These are phyloP conservation scores for Aspergillus sp. DNA, from an alignment of 2,329 filamentous ascomycete species.

Conservation along the genomic window DNA sequence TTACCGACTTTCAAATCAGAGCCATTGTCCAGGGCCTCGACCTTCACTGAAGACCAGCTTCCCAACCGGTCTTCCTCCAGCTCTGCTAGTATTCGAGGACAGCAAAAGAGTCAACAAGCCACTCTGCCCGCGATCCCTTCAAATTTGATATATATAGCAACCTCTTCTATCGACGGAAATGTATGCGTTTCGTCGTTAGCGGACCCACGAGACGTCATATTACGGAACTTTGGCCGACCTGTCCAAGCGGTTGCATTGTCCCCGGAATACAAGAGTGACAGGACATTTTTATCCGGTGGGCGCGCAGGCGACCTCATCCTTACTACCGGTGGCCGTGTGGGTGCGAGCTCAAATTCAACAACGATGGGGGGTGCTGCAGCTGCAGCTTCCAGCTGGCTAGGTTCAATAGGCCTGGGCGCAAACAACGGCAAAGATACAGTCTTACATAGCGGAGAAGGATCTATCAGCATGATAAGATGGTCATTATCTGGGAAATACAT, in stretches of 20 bases:
- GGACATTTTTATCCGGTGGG: conserved; percentile 84
- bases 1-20: conserved; percentile 38
- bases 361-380: conserved; percentile 69
- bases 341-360: conserved; percentile 74
- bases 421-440: conserved; percentile 79
- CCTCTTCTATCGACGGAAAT: conserved; percentile 91
- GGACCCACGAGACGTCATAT: conserved; percentile 80
- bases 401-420: conserved; percentile 71
- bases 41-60: conserved; percentile 20
- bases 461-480: conserved; percentile 89
- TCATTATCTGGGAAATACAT: conserved; percentile 87
- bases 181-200: conserved; percentile 84
- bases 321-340: conserved; percentile 71
- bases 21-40: conserved; percentile 23
- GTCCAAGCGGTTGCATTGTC: conserved; percentile 91
- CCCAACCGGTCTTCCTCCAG: conserved; percentile 20
- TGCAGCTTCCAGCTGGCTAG: conserved; percentile 82
- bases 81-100: conserved; percentile 25
- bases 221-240: conserved; percentile 89
- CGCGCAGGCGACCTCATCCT: conserved; percentile 80
- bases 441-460: conserved; percentile 84
- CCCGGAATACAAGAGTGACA: conserved; percentile 84
- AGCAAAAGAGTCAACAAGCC: conserved; percentile 17
- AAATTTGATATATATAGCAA: conserved; percentile 88
- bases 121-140: conserved; percentile 65